Conservation (phyloP, 306 rosid genomes). For the Lotus japonicus region DNA sequence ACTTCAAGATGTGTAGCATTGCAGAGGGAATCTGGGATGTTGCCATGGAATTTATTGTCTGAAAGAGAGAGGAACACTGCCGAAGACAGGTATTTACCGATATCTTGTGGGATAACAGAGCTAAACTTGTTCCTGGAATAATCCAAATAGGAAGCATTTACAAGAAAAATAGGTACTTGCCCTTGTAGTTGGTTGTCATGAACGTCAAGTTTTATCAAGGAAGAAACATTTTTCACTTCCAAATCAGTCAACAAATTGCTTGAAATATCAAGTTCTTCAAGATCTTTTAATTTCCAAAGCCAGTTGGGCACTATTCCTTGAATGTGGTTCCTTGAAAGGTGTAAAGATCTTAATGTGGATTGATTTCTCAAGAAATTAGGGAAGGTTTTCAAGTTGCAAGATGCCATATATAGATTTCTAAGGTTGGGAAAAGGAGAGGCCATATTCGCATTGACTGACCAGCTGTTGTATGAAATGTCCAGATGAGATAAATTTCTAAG, state of each 20-base stretch:
- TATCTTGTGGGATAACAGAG: not conserved
- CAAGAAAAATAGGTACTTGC: not conserved
- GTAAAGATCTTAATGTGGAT: slow-evolving; percentile 23
- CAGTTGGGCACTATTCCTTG: slow-evolving; percentile 36
- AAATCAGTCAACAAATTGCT: slow-evolving; percentile 17
- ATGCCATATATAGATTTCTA: slow-evolving; percentile 16
- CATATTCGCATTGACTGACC: not conserved
- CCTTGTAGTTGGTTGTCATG: slow-evolving; percentile 31
- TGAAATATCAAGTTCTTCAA: slow-evolving; percentile 35
- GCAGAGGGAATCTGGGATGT: slow-evolving; percentile 32
- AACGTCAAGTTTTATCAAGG: not conserved
- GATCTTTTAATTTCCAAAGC: slow-evolving; percentile 30
- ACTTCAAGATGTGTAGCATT: not conserved
- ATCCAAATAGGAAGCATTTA: not conserved
- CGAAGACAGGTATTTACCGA: not conserved
- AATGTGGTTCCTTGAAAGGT: slow-evolving; percentile 36
- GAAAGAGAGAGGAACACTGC: slow-evolving; percentile 15
- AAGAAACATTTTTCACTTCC: not conserved
- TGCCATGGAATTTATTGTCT: not conserved
- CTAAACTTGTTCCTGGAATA: slow-evolving; percentile 31
- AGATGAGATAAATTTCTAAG: slow-evolving; percentile 17
- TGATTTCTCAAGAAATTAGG: slow-evolving; percentile 31
- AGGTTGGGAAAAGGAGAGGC: not conserved
- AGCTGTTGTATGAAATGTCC: slow-evolving; percentile 42
- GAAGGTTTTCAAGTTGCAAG: slow-evolving; percentile 18